These are phyloP conservation scores for Trypanosoma mega DNA, from an alignment of 208 protist species.

Conservation along the genomic window DNA sequence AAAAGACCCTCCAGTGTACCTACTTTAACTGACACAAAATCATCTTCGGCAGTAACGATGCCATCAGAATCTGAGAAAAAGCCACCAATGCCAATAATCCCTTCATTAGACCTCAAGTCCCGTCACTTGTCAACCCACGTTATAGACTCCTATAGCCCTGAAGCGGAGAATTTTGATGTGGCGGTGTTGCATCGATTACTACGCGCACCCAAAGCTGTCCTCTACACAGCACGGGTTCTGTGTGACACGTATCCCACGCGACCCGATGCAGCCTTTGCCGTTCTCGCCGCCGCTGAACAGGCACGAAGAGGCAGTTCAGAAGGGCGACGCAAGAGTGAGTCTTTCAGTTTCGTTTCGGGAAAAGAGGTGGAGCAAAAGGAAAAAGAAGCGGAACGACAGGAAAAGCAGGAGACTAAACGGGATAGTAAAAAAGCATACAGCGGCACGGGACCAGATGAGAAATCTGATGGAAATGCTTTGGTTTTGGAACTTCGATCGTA, in stretches of 20 bases:
- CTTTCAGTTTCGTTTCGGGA: too few relatives aligned
- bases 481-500: background rate
- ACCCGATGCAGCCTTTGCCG: constrained; percentile 24
- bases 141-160: constrained; percentile 52
- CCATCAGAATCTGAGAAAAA: background rate
- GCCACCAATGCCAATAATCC: background rate
- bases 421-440: background rate
- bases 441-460: background rate
- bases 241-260: constrained; percentile 45
- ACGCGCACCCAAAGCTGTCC: constrained; percentile 57
- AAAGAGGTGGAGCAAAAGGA: background rate
- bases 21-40: background rate
- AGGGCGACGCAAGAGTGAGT: too few relatives aligned
- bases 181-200: constrained; percentile 81
- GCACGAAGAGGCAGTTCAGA: background rate
- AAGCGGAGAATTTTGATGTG: constrained; percentile 67
- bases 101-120: constrained; percentile 13
- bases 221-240: constrained; percentile 61
- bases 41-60: too few relatives aligned
- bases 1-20: background rate
- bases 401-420: background rate
- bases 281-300: background rate
- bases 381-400: background rate
- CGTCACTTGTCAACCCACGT: constrained; percentile 57
- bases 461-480: background rate